These are phyloP conservation scores for Tardiomyces blankii DNA, from an alignment of 1,139 yeast species.

Conservation along the genomic window DNA sequence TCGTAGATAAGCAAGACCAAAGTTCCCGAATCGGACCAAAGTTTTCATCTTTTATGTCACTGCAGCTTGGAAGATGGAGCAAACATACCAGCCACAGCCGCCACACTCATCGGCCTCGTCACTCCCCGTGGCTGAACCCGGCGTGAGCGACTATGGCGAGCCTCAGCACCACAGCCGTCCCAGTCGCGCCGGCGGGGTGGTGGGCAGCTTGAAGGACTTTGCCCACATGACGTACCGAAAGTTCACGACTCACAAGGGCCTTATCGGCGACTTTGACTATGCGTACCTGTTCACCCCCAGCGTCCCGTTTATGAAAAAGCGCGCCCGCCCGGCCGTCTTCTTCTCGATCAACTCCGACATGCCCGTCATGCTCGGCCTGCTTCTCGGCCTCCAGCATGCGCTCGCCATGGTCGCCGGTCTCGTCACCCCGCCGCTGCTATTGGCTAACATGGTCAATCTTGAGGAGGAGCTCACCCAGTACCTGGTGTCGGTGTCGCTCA, in stretches of 20 bases:
- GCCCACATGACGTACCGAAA: slow-evolving; percentile 5
- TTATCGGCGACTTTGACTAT: slow-evolving; percentile 78
- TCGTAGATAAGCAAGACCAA: too few species aligned
- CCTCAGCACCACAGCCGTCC: too few species aligned
- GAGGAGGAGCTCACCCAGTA: slow-evolving; percentile 43
- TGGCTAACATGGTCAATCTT: slow-evolving; percentile 51
- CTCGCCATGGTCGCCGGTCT: slow-evolving; percentile 88
- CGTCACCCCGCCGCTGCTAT: slow-evolving; percentile 73
- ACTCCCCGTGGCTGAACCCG: background rate
- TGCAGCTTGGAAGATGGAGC: background rate
- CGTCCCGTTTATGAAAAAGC: slow-evolving; percentile 49
- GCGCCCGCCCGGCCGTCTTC: slow-evolving; percentile 49
- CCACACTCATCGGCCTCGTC: background rate
- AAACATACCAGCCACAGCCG: background rate
- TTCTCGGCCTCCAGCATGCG: slow-evolving; percentile 79
- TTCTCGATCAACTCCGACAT: slow-evolving; percentile 69
- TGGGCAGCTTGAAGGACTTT: background rate
- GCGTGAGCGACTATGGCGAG: background rate
- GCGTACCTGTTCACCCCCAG: slow-evolving; percentile 65
- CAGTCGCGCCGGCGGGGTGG: too few species aligned
- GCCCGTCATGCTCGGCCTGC: slow-evolving; percentile 64
- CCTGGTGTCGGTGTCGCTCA: slow-evolving; percentile 66
- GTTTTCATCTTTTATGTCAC: background rate
- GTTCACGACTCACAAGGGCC: slow-evolving; percentile 51
- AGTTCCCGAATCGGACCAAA: background rate